Evolutionary conservation across 2,329 filamentous ascomycete species (phyloP), one percentile per base, ranked within the genome.

Genomic region (Calycina herbarum): DNA sequence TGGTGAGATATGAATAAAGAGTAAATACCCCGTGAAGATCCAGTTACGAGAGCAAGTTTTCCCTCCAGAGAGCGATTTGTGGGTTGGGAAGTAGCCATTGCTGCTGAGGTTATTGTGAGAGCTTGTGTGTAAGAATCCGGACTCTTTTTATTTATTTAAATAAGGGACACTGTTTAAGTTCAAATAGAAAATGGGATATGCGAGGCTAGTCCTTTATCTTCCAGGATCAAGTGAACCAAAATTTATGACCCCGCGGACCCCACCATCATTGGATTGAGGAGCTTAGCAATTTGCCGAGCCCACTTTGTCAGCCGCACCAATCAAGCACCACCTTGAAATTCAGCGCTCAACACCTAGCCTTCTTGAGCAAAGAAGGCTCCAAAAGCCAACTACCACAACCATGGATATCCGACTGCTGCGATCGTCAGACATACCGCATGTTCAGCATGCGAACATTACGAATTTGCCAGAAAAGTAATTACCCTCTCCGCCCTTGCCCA

Each of bases 391-490:
- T 57, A n/a, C 59, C 63, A 76, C 64, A 79, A 80, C 68, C 79
- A 98, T 96, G 92, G 92, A 96, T 82, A 96, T 99, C 80, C 90
- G 94, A 71, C 83, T 95, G 70, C 88, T 99, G 72, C 89, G 87
- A 71, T 84, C 92, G 70, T 90, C 88, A 69, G 92, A 96, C 80
- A 91, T 96, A 71, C 92, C 92, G 71, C 89, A 95, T 77, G 93
- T 99, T 77, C 95, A 99, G 82, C 93, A 96, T 79, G 94, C 94
- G 77, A 98, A 99, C 83, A 94, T 99, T 78, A 96, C 96, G 78
- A 99, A 99, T 83, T 86, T 99, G 63, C 95, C 95, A 71, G 95
- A 99, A 81, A 99, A 99, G 74, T 75, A 69, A 20, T 51, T 59
- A 48, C 33, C 45, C 59, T 57, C 31, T 38, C 24, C 24, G n/a